Evolutionary conservation across 2,329 filamentous ascomycete genomes (phyloP).

Genomic region (Fusarium musae): DNA sequence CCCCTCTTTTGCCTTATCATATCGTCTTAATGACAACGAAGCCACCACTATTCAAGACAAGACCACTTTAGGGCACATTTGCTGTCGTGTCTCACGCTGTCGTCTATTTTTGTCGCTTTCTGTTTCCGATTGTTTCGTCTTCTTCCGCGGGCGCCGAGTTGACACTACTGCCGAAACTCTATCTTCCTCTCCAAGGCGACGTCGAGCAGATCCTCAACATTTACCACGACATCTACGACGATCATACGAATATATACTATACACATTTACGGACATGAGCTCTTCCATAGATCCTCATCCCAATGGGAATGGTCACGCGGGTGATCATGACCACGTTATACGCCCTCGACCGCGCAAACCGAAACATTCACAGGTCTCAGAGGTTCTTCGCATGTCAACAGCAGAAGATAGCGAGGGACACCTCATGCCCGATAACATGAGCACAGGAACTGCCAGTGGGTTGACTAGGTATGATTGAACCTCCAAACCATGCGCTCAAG

Average conservation of each 20-base stretch:
- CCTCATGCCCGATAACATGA: conserved; percentile 49
- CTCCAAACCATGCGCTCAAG: neutral
- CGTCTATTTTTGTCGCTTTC: neutral
- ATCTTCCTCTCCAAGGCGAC: neutral
- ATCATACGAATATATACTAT: neutral
- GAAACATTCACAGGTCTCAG: conserved; percentile 59
- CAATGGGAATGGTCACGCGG: conserved; percentile 44
- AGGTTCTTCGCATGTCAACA: conserved; percentile 53
- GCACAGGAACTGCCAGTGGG: conserved; percentile 49
- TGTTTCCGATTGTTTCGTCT: conserved; percentile 3
- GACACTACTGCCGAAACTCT: neutral
- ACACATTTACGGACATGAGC: conserved; percentile 39
- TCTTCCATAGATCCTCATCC: conserved; percentile 44
- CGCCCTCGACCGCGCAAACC: conserved; percentile 63
- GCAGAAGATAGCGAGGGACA: conserved; percentile 49
- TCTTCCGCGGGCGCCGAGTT: conserved; percentile 9
- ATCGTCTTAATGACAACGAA: conserved; percentile 13
- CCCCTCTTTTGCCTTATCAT: neutral
- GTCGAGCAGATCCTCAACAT: conserved; percentile 12
- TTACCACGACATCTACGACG: conserved; percentile 8
- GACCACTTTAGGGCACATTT: neutral
- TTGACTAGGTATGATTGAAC: conserved; percentile 56
- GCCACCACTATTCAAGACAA: neutral
- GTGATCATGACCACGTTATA: conserved; percentile 55
- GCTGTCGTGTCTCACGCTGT: conserved; percentile 15